phyloP scores from a whole-genome alignment of 768 basidiomycete species.

The Lactarius hengduanensis region DNA sequence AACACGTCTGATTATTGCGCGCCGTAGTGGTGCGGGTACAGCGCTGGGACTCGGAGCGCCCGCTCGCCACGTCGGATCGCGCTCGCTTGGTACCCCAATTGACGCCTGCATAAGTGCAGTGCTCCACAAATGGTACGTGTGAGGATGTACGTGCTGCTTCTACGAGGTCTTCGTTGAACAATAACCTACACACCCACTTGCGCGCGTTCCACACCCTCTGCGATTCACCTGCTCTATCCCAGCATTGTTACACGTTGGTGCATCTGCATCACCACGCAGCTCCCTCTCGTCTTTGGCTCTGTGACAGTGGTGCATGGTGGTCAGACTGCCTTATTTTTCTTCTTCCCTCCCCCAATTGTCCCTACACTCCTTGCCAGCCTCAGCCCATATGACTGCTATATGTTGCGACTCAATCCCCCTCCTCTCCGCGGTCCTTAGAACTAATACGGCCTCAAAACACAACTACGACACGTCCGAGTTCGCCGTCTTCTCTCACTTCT shows the following conservation, averaged over 20 bases:
- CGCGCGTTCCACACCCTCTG: not conserved
- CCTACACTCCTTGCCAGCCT: not conserved
- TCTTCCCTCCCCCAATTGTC: not conserved
- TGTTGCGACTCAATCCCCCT: not conserved
- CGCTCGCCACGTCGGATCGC: not conserved
- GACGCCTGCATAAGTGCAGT: constrained; percentile 4
- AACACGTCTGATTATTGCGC: constrained; percentile 1
- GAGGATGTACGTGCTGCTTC: not conserved
- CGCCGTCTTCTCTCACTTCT: not conserved
- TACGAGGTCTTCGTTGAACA: not conserved
- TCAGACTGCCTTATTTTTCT: not conserved
- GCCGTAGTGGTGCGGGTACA: constrained; percentile 15
- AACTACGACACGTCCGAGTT: not conserved
- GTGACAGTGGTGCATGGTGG: not conserved
- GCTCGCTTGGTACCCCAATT: not conserved
- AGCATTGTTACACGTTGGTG: constrained; percentile 3
- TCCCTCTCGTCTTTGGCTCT: constrained; percentile 1
- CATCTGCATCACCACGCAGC: constrained; percentile 4
- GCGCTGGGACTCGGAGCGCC: constrained; percentile 15
- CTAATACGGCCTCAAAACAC: not conserved
- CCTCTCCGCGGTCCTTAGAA: not conserved
- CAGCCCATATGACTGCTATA: not conserved
- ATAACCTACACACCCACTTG: not conserved
- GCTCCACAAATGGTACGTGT: not conserved
- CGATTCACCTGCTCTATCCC: constrained; percentile 7